Percentiles rank a stretch among this genome's conserved stretches.
Evolutionary conservation across 2,329 filamentous ascomycete species (phyloP).

Genomic region (Neopestalotiopsis sp.): DNA sequence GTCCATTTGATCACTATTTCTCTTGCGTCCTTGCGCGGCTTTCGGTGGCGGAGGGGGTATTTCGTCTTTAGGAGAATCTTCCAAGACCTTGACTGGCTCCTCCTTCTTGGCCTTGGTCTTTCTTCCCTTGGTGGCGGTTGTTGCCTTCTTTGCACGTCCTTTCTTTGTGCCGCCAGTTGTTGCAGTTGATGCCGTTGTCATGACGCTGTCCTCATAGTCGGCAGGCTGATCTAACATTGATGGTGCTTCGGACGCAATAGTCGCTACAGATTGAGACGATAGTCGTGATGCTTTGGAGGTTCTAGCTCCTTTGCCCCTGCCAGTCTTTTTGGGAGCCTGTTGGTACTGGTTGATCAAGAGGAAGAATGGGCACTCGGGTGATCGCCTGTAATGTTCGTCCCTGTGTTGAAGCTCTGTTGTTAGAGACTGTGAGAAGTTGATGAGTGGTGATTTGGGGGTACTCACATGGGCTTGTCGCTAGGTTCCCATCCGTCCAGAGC

Average conservation of each 20-base stretch:
- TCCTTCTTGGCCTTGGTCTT: slow-evolving; percentile 59
- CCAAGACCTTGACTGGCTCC: slow-evolving; percentile 53
- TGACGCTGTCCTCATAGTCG: slow-evolving; percentile 62
- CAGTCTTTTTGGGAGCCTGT: slow-evolving; percentile 57
- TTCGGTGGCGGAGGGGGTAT: slow-evolving; percentile 42
- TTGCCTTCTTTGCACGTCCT: slow-evolving; percentile 60
- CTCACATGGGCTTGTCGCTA: slow-evolving; percentile 85
- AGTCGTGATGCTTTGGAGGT: slow-evolving; percentile 74
- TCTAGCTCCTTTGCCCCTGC: slow-evolving; percentile 58
- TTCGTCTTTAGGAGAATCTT: slow-evolving; percentile 42
- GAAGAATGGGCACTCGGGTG: slow-evolving; percentile 85
- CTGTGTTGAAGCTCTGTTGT: slow-evolving; percentile 46
- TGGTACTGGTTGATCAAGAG: slow-evolving; percentile 64
- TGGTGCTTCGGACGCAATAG: slow-evolving; percentile 53
- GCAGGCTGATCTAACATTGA: slow-evolving; percentile 54
- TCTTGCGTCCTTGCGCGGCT: slow-evolving; percentile 63
- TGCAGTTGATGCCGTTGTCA: slow-evolving; percentile 66
- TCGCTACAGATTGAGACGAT: slow-evolving; percentile 63
- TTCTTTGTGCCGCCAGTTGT: slow-evolving; percentile 58
- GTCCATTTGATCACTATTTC: slow-evolving; percentile 65
- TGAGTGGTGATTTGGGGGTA: slow-evolving; percentile 21
- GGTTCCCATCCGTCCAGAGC: slow-evolving; percentile 95
- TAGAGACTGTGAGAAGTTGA: background rate
- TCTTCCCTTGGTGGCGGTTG: slow-evolving; percentile 48
- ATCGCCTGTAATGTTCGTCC: slow-evolving; percentile 84